These are phyloP conservation scores for Lactarius vividus DNA, from an alignment of 768 basidiomycete genomes.

Conservation along the genomic window DNA sequence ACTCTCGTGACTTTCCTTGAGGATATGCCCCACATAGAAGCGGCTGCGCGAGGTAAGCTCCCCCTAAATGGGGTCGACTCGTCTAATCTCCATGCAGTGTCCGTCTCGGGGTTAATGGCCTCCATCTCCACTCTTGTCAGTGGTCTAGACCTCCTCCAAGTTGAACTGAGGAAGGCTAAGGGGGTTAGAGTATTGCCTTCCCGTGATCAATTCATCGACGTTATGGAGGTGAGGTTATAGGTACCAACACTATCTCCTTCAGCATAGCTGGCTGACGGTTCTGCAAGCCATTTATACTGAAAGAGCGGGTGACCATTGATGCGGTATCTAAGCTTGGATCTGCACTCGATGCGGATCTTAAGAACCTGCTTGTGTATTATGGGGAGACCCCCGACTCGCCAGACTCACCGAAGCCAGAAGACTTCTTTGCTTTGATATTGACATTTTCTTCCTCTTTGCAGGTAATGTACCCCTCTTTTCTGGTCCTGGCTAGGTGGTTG, in stretches of 20 bases:
- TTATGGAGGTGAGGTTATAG: conserved; percentile 60
- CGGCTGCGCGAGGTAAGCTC: conserved; percentile 71
- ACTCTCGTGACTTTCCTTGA: conserved; percentile 68
- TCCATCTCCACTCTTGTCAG: conserved; percentile 55
- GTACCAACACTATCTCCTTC: background rate
- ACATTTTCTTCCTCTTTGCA: conserved; percentile 72
- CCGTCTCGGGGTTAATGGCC: conserved; percentile 61
- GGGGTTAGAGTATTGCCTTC: conserved; percentile 34
- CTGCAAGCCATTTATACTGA: conserved; percentile 37
- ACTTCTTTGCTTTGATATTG: conserved; percentile 74
- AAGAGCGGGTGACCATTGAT: conserved; percentile 53
- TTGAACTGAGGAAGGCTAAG: conserved; percentile 50
- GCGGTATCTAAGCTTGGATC: conserved; percentile 61
- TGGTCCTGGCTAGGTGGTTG: background rate
- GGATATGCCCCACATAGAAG: conserved; percentile 77
- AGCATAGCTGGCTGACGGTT: background rate
- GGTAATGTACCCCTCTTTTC: conserved; percentile 38
- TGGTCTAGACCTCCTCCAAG: conserved; percentile 55
- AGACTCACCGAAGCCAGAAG: conserved; percentile 72
- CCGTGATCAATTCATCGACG: conserved; percentile 59
- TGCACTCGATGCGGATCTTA: conserved; percentile 59
- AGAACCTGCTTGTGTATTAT: conserved; percentile 63
- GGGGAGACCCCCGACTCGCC: conserved; percentile 68
- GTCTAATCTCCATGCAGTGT: conserved; percentile 47
- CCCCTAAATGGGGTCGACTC: background rate